Evolutionary conservation across 495 filamentous ascomycete genomes (phyloP).

Genomic region (Cryomyces minteri): DNA sequence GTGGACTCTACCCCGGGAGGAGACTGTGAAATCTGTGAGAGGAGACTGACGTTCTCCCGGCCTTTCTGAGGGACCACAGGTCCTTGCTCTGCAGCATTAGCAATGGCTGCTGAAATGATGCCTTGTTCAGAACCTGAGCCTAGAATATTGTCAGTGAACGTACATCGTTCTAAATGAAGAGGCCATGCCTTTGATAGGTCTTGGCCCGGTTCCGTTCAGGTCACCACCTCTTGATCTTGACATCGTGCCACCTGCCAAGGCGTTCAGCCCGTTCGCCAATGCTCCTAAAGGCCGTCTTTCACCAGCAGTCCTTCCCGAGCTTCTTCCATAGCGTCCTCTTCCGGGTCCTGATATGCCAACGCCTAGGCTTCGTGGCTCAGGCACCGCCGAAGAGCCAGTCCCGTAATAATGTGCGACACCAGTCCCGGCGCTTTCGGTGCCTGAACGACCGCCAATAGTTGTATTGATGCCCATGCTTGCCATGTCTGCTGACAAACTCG

Average conservation of each 20-base stretch:
- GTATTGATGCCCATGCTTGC: conserved; percentile 19
- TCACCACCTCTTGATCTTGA: background rate
- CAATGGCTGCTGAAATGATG: conserved; percentile 81
- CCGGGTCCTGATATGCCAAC: conserved; percentile 62
- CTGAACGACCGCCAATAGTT: too few species aligned
- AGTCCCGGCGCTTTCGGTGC: too few species aligned
- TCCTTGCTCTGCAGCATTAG: conserved; percentile 55
- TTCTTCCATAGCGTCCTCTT: conserved; percentile 57
- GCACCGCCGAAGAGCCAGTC: conserved; percentile 28
- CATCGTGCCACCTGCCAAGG: conserved; percentile 2
- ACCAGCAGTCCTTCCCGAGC: conserved; percentile 23
- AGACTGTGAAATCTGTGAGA: conserved; percentile 37
- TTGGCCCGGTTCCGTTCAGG: background rate
- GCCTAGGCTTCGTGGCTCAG: conserved; percentile 9
- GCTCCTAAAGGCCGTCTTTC: conserved; percentile 47
- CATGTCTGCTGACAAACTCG: conserved; percentile 38
- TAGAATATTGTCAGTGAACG: background rate
- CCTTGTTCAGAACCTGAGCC: conserved; percentile 20
- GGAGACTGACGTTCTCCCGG: conserved; percentile 55
- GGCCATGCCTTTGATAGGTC: conserved; percentile 1
- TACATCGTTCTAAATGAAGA: background rate
- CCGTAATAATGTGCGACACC: conserved; percentile 33
- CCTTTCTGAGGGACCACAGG: conserved; percentile 37
- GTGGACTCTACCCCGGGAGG: conserved; percentile 14
- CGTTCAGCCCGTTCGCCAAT: conserved; percentile 34